Evolutionary conservation across 148 eudicot species (phyloP), one percentile per base, ranked within the genome.

Genomic region (Polygonum aviculare): DNA sequence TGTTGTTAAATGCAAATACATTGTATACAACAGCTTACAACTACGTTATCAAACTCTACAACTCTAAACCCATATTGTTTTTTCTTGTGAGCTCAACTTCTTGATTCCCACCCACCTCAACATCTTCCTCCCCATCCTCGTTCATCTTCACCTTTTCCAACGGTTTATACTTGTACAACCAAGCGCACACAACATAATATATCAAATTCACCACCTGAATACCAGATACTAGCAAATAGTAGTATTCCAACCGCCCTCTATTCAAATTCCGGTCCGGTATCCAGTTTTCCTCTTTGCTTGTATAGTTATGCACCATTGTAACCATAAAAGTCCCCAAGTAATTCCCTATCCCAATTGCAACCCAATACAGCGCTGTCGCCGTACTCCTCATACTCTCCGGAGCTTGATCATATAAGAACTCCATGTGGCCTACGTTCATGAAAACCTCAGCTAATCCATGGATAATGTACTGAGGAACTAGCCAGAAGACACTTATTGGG

Each of bases 331-430:
- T 85, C 72, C 93, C 85, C 10, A 78, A 11, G 47, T 87, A 89
- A 26, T 83, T 85, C 12, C 93, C 93, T 0, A 81, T 21, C 0
- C 87, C 79, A 22, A 77, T 86, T 10, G 90, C 78, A 7, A 82
- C 78, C 77, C 84, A 82, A n/a, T 73, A 85, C 3, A 89, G 82
- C 2, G 90, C 86, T 9, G 78, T 79, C 3, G 86, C 83, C 1
- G 84, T 82, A 74, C 90, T 89, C 36, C 90, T 83, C 92, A 89
- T 85, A 78, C 88, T 83, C 22, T 89, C 90, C 0, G 92, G 90
- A 7, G 88, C 81, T 35, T 89, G 90, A 69, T 89, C 88, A 49
- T 87, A 89, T 0, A 89, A 62, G 73, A 89, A 89, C 82, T 89
- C 90, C 80, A 87, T 8, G 41, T 79, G 87, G 6, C 90, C 90